Conservation (phyloP, 257 asterid species). For the Scutellaria galericulata region DNA sequence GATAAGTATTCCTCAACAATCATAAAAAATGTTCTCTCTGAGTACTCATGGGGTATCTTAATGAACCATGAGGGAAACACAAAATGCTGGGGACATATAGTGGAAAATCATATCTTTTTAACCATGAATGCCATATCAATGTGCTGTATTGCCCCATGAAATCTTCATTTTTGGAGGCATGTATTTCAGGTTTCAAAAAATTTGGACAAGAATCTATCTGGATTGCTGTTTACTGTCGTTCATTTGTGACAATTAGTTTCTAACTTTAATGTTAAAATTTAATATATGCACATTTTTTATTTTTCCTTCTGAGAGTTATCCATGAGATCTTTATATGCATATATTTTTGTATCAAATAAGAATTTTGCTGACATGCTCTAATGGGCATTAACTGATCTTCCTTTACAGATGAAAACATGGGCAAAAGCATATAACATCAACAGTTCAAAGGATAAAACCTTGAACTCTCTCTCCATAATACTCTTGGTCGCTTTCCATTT, state of each 20-base stretch:
- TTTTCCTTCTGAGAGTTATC: constrained; percentile 20
- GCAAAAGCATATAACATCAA: constrained; percentile 83
- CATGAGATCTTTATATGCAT: neutral
- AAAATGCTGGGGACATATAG: neutral
- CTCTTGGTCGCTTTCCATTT: constrained; percentile 88
- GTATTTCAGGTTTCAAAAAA: constrained; percentile 1
- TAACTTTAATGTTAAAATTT: neutral
- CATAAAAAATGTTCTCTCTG: neutral
- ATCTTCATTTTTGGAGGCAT: constrained; percentile 16
- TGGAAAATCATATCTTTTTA: constrained; percentile 1
- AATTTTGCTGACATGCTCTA: constrained; percentile 14
- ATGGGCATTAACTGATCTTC: constrained; percentile 27
- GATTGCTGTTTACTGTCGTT: constrained; percentile 7
- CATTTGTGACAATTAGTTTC: constrained; percentile 8
- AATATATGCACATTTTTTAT: neutral
- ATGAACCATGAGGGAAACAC: constrained; percentile 10
- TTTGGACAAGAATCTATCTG: neutral
- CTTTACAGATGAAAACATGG: constrained; percentile 87
- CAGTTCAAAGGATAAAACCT: constrained; percentile 81
- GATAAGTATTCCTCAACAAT: constrained; percentile 1
- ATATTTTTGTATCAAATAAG: constrained; percentile 18
- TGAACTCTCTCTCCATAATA: constrained; percentile 85
- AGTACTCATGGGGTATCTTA: neutral
- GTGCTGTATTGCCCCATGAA: neutral
- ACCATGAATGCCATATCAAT: neutral